Conservation (phyloP, 2,329 filamentous ascomycete species). For the Neocatenulostroma microsporum region DNA sequence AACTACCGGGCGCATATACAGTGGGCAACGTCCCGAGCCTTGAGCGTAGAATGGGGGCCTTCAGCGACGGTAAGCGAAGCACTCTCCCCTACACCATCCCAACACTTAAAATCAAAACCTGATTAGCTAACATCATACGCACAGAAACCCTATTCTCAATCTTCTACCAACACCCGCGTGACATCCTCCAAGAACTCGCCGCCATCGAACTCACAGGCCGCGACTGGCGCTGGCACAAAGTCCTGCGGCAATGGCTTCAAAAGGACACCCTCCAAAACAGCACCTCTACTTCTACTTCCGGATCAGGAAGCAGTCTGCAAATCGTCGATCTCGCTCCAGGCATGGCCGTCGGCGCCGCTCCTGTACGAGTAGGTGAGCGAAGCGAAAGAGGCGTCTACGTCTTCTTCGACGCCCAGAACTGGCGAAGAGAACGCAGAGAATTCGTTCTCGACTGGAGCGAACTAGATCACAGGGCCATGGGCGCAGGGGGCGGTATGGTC, state of each 20-base stretch:
- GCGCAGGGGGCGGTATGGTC: conserved; percentile 1
- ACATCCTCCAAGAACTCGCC: conserved; percentile 58
- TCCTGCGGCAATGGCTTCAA: conserved; percentile 48
- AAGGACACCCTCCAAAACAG: conserved; percentile 40
- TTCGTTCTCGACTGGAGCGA: conserved; percentile 47
- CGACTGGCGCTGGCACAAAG: conserved; percentile 50
- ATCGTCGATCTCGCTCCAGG: conserved; percentile 23
- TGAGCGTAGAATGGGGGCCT: conserved; percentile 30
- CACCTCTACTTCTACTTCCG: too few species aligned
- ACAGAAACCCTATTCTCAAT: conserved; percentile 62
- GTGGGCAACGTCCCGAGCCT: conserved; percentile 59
- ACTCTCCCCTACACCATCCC: too few species aligned
- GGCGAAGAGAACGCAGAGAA: conserved; percentile 46
- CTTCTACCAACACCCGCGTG: conserved; percentile 60
- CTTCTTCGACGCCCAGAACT: conserved; percentile 48
- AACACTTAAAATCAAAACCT: too few species aligned
- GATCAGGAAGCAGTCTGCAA: conserved; percentile 22
- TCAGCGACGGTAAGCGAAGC: conserved; percentile 27
- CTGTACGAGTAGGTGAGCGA: conserved; percentile 40
- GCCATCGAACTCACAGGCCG: conserved; percentile 51
- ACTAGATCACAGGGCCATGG: conserved; percentile 35
- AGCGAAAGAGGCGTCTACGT: conserved; percentile 47
- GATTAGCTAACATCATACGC: background rate
- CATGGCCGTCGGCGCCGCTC: conserved; percentile 23
- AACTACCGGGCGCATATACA: conserved; percentile 55